Conservation (phyloP, 257 asterid genomes). For the Ligustrum vulgare region DNA sequence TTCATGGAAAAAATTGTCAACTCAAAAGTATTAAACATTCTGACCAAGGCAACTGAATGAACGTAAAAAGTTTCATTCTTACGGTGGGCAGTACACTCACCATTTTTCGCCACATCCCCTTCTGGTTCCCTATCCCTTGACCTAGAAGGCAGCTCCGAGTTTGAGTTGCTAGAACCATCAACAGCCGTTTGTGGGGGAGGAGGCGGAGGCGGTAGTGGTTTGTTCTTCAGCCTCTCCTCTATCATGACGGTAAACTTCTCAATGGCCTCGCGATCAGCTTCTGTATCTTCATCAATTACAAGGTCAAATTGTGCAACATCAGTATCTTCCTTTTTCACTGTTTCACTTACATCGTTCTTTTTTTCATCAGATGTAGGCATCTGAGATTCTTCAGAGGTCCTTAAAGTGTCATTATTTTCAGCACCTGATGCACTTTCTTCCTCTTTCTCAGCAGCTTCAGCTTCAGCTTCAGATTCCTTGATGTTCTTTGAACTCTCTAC, state of each 20-base stretch:
- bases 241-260: conserved; percentile 74
- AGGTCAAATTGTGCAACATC: conserved; percentile 69
- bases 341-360: conserved; percentile 45
- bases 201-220: conserved; percentile 92
- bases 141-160: conserved; percentile 55
- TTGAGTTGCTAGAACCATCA: conserved; percentile 47
- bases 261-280: conserved; percentile 65
- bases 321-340: conserved; percentile 45
- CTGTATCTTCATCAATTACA: conserved; percentile 74
- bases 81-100: conserved; percentile 26
- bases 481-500: conserved; percentile 44
- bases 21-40: conserved; percentile 3
- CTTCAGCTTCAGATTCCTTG: conserved; percentile 51
- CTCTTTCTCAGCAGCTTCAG: conserved; percentile 47
- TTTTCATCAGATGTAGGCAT: conserved; percentile 52
- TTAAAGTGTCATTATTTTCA: conserved; percentile 42
- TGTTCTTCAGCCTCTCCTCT: conserved; percentile 86
- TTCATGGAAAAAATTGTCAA: not conserved
- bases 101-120: conserved; percentile 50
- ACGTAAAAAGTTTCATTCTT: not conserved
- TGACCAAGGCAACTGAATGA: not conserved
- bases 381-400: conserved; percentile 42
- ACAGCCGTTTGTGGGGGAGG: conserved; percentile 50
- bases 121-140: conserved; percentile 66
- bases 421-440: conserved; percentile 52